Base-by-base conservation (phyloP, 768 basidiomycete species). In the Tylopilus subfusipes region DNA sequence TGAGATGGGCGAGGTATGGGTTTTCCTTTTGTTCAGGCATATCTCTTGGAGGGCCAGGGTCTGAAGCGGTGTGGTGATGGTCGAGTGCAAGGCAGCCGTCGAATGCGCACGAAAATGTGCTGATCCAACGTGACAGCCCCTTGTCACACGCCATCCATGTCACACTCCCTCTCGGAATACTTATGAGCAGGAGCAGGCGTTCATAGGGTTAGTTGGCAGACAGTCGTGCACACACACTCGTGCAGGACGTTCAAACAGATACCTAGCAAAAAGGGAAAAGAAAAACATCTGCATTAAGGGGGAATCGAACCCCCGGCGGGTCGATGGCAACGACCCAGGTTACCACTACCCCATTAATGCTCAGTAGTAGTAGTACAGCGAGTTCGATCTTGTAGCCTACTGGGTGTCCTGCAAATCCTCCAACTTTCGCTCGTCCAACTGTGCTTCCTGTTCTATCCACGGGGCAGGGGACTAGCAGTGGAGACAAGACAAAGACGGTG, bases 231-330 rank as follows among this genome's bases (percentile, higher is more conserved):
- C n/a, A n/a, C n/a, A n/a, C n/a, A n/a, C n/a, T n/a, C n/a, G n/a
- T n/a, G n/a, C n/a, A n/a, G 29, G 29, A 29, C 29, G 10, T 29
- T 33, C 25, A 10, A 7, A 43, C 30, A 33, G 16, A 13, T 14
- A 16, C 14, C 16, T 16, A n/a, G 18, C 2, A 14, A 9, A 8
- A 34, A 50, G 13, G n/a, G 2, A 36, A 29, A 27, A n/a, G 0
- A 42, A 47, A 42, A 47, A 16, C 3, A 12, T n/a, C 0, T 63
- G 62, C 63, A 63, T 63, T 64, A 63, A 63, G 63, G 0, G 59
- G 83, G 85, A 86, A 86, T 86, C 82, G 83, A 86, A 86, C 85
- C 84, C 84, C 84, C 85, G 85, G 85, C 85, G 85, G 85, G 83
- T 86, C 85, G 84, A 82, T 81, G 80, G 78, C 80, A 81, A 81